Percentiles rank a stretch among this genome's conserved stretches.
These are phyloP conservation scores for Ustilago hordei DNA, from an alignment of 1,284 basidiomycete species.

Conservation along the genomic window DNA sequence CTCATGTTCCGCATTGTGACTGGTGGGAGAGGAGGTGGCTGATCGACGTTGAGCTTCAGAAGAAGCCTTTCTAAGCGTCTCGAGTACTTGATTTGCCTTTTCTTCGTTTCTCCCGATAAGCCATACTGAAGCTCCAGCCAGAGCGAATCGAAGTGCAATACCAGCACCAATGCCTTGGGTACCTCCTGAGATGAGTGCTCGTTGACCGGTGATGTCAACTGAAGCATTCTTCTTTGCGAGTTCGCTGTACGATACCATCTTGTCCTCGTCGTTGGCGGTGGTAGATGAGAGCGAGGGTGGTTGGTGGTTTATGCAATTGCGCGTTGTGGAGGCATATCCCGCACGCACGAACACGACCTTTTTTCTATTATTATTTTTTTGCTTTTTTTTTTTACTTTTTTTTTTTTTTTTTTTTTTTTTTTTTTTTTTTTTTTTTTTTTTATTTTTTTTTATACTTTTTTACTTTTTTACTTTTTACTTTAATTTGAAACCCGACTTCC, in stretches of 20 bases:
- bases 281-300: not conserved
- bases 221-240: conserved; percentile 39
- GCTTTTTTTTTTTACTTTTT: not conserved
- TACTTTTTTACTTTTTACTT: no score
- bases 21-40: not conserved
- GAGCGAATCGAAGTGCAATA: conserved; percentile 61
- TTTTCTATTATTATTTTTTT: no score
- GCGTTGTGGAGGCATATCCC: no score
- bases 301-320: no score
- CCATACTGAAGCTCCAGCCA: conserved; percentile 68
- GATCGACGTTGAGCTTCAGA: conserved; percentile 42
- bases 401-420: no score
- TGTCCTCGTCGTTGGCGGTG: not conserved
- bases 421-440: not conserved
- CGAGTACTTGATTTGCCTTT: conserved; percentile 61
- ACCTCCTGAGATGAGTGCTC: conserved; percentile 56
- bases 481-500: no score
- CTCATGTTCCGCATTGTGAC: conserved; percentile 23
- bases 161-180: conserved; percentile 64
- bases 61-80: conserved; percentile 52
- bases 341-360: no score
- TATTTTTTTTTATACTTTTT: no score
- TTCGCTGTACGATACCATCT: conserved; percentile 31
- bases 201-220: conserved; percentile 31
- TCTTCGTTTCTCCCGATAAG: conserved; percentile 68